phyloP scores from a whole-genome alignment of 1,139 yeast species.

The Debaryomyces coudertii region DNA sequence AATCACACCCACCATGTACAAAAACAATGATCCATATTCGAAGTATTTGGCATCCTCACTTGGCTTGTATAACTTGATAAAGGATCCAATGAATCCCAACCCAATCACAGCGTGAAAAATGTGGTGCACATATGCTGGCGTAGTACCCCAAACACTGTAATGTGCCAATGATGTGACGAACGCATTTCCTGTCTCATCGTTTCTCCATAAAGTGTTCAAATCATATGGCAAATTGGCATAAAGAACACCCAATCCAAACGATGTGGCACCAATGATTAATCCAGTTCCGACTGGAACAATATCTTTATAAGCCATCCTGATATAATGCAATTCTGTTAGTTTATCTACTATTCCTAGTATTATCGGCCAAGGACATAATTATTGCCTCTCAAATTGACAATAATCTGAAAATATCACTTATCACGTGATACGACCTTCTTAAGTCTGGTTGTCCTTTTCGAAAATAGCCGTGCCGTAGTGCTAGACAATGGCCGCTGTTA shows the following conservation, averaged over 20 bases:
- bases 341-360: not conserved
- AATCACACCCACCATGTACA: constrained; percentile 70
- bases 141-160: constrained; percentile 69
- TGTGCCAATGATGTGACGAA: constrained; percentile 69
- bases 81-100: constrained; percentile 71
- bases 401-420: not conserved
- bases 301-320: constrained; percentile 42
- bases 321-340: not conserved
- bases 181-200: constrained; percentile 51
- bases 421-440: too few species aligned
- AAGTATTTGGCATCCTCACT: constrained; percentile 79
- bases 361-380: not conserved
- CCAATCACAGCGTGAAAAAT: constrained; percentile 60
- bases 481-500: not conserved
- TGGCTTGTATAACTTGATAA: constrained; percentile 84
- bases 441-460: too few species aligned
- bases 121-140: constrained; percentile 63
- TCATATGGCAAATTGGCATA: constrained; percentile 85
- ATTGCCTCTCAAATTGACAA: constrained; percentile 2
- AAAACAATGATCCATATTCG: constrained; percentile 82
- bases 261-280: constrained; percentile 53
- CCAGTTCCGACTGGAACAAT: constrained; percentile 54
- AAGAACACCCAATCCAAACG: constrained; percentile 79
- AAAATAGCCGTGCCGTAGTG: not conserved
- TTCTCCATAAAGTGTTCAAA: constrained; percentile 70